phyloP scores from a whole-genome alignment of 352 stramenopile genomes.

The Pythium apleroticum region DNA sequence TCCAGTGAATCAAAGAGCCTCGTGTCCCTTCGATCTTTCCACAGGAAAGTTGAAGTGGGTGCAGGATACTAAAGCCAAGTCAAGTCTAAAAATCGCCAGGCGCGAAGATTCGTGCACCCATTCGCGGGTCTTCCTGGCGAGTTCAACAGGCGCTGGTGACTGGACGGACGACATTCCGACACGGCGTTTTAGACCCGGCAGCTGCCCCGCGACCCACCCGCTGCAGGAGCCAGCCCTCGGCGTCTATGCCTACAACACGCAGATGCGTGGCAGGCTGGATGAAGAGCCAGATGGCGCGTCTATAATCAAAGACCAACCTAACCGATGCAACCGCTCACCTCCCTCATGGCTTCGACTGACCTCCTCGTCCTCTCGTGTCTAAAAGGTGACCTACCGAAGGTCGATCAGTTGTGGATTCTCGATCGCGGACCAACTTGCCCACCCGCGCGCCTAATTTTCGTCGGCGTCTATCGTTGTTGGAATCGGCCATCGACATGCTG shows the following conservation, averaged over 20 bases:
- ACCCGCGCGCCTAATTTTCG: not conserved
- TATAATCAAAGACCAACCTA: not conserved
- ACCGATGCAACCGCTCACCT: not conserved
- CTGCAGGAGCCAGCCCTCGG: not conserved
- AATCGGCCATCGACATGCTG: conserved; percentile 13
- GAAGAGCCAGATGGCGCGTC: not conserved
- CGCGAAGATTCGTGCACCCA: not conserved
- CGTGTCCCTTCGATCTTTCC: no score
- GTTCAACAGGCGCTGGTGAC: not conserved
- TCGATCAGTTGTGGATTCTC: not conserved
- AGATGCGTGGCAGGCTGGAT: not conserved
- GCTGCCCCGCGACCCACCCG: not conserved
- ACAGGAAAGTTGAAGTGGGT: not conserved
- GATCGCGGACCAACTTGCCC: not conserved
- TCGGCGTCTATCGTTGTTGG: not conserved
- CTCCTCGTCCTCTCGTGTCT: not conserved
- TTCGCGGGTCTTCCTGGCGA: not conserved
- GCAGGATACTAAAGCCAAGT: not conserved
- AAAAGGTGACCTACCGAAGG: no score
- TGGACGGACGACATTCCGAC: not conserved
- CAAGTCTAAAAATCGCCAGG: not conserved
- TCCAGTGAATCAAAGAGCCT: not conserved
- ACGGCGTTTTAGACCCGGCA: not conserved
- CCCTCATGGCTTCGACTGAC: not conserved
- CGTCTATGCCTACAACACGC: not conserved